Evolutionary conservation across 257 asterid species (phyloP).

Genomic region (Datura wrightii): DNA sequence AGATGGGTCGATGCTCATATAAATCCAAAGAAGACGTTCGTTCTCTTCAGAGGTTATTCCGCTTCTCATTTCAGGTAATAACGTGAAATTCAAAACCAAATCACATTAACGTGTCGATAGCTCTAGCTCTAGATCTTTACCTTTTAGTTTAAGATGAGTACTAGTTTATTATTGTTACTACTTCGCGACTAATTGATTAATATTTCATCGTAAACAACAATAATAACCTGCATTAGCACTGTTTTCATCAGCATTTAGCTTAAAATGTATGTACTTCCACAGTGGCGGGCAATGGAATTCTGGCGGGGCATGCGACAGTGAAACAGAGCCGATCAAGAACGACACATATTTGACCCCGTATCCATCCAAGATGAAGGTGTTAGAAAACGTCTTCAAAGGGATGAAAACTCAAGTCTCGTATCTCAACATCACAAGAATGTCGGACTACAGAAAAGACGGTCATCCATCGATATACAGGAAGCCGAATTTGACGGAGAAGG

Average conservation of each 20-base stretch:
- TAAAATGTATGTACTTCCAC: not conserved
- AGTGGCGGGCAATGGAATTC: constrained; percentile 89
- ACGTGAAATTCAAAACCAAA: not conserved
- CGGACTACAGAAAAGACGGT: constrained; percentile 73
- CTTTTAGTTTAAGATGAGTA: not conserved
- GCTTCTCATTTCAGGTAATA: constrained; percentile 74
- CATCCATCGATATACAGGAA: constrained; percentile 73
- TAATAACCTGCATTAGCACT: not conserved
- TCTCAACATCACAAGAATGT: constrained; percentile 64
- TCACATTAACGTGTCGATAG: not conserved
- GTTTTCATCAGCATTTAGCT: not conserved
- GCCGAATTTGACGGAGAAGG: constrained; percentile 42
- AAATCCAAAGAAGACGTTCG: constrained; percentile 54
- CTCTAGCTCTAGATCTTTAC: not conserved
- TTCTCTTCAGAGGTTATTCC: constrained; percentile 73
- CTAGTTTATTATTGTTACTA: not conserved
- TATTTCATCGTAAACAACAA: constrained; percentile 14
- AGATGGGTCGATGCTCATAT: constrained; percentile 73
- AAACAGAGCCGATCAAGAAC: constrained; percentile 72
- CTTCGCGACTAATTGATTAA: not conserved
- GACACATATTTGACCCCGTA: constrained; percentile 58
- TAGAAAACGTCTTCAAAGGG: constrained; percentile 56
- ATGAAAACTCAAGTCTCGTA: constrained; percentile 67
- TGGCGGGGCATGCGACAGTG: constrained; percentile 72
- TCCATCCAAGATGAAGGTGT: constrained; percentile 60